A percentile compares a stretch with the other conserved stretches of the same genome.
Conservation (phyloP, 176 grass and related monocot genomes). For the Aegilops umbellulata region DNA sequence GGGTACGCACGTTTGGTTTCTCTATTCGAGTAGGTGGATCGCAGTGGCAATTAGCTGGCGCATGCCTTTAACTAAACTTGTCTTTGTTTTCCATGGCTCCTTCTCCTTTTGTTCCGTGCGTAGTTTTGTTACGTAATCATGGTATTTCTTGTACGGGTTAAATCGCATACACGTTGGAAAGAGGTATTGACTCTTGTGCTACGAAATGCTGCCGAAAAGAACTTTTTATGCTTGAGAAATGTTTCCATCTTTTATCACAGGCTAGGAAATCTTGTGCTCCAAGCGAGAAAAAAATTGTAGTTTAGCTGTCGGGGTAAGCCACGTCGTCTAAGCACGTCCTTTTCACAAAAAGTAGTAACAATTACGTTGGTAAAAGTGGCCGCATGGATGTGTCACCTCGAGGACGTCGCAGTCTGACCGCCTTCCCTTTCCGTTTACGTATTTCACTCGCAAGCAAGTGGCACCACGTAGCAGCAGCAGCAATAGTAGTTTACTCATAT, state of each 20-base stretch:
- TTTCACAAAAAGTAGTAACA: slow-evolving; percentile 7
- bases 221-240: too few species aligned
- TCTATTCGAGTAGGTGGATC: slow-evolving; percentile 25
- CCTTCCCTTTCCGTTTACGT: too few species aligned
- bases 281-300: neutral
- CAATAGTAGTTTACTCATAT: neutral
- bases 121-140: neutral
- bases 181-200: neutral
- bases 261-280: neutral
- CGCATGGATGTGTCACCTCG: neutral
- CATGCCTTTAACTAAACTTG: neutral
- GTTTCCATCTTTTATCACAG: too few species aligned
- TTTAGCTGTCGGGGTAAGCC: slow-evolving; percentile 5
- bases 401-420: too few species aligned
- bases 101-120: neutral
- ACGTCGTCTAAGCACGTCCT: neutral
- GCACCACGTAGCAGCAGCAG: neutral
- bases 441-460: neutral
- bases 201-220: neutral
- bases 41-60: neutral
- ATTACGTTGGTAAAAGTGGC: slow-evolving; percentile 33
- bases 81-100: neutral
- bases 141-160: neutral
- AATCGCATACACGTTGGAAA: neutral
- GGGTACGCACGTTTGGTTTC: slow-evolving; percentile 33